Base-by-base conservation (phyloP, 202 grass and related monocot genomes). In the Brachypodium distachyon region DNA sequence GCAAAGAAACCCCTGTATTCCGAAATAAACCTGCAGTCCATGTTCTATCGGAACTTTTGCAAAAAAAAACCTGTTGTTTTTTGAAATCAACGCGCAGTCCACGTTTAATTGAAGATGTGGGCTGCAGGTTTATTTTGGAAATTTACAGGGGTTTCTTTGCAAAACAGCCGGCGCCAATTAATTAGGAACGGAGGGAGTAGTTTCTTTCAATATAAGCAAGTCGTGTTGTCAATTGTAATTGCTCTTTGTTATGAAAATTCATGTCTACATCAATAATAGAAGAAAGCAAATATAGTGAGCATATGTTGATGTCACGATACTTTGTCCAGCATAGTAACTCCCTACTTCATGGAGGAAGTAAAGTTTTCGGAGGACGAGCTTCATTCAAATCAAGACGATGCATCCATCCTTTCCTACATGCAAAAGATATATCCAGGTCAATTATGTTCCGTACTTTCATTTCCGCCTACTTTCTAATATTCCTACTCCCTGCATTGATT, bases 351-450 rank as follows among this genome's bases (percentile, higher is more conserved):
- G 78, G 94, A 97, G 84, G 94, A 90, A 85, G 86, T 97, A 59
- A 94, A 87, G 69, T 94, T 97, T 91, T 93, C 91, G 19, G 81
- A 89, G 75, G 90, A 93, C 11, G 91, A 93, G 54, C 94, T 94
- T 84, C 68, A 92, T 83, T 86, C 64, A 53, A 86, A 90, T 87
- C 84, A 93, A 90, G 94, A 97, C 66, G 86, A 92, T 54, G 61
- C 84, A 19, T 97, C 94, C 72, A 90, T 94, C 50, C 86, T 97
- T 75, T 82, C 81, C 34, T 97, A 97, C 77, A 97, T 97, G 94
- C 72, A 97, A 86, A 93, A 77, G 70, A 94, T 97, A 87, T 97
- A 92, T 82, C 94, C 94, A 87, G 94, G 94, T 93, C 40, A 52
- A 2, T 50, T 70, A 62, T 71, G 54, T 77, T 43, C 3, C 57